These are phyloP conservation scores for Yamadazyma tumulicola DNA, from an alignment of 805 yeast genomes.

Conservation along the genomic window DNA sequence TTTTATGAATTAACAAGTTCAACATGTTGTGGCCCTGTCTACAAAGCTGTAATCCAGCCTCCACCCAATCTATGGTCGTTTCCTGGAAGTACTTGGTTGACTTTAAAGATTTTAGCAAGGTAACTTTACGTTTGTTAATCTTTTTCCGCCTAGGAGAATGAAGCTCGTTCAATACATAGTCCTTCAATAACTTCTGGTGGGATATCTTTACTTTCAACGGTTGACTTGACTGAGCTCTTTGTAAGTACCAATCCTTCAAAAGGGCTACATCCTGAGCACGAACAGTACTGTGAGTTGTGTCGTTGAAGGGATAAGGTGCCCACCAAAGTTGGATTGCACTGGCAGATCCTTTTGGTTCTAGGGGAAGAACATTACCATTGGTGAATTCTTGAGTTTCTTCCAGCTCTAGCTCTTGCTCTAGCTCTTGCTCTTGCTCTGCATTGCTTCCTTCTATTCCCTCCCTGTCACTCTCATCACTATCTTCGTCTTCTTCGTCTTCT, in stretches of 20 bases:
- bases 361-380: slow-evolving; percentile 12
- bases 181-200: slow-evolving; percentile 83
- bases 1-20: slow-evolving; percentile 81
- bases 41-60: slow-evolving; percentile 93
- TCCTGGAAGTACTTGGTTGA: slow-evolving; percentile 86
- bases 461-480: slow-evolving; percentile 20
- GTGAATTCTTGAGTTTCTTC: no score
- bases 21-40: slow-evolving; percentile 93
- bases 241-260: slow-evolving; percentile 76
- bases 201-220: slow-evolving; percentile 83
- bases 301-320: slow-evolving; percentile 85
- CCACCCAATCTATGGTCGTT: slow-evolving; percentile 96
- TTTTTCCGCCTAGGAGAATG: slow-evolving; percentile 42
- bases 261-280: slow-evolving; percentile 90
- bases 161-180: slow-evolving; percentile 66
- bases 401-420: no score
- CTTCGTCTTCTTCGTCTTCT: slow-evolving; percentile 26
- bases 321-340: slow-evolving; percentile 65
- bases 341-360: slow-evolving; percentile 42
- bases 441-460: slow-evolving; percentile 35
- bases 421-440: background rate
- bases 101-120: slow-evolving; percentile 61
- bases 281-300: slow-evolving; percentile 64
- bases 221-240: slow-evolving; percentile 56
- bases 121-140: slow-evolving; percentile 47